Conservation (phyloP, 192 early-diverging fungal species). For the Borealophlyctis nickersoniae region DNA sequence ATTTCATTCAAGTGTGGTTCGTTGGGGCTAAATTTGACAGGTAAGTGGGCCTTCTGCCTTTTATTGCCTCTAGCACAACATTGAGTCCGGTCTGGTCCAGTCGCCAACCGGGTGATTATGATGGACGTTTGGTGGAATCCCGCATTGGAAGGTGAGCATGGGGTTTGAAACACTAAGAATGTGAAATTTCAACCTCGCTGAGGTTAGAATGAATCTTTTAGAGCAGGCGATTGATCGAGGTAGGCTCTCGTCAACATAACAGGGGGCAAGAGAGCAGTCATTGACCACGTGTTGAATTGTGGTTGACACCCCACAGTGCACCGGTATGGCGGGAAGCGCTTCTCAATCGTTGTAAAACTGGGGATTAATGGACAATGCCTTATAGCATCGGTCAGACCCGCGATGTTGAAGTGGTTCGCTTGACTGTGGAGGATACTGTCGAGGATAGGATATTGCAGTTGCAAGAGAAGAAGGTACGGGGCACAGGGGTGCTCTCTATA, state of each 20-base stretch:
- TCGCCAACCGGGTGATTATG: conserved; percentile 69
- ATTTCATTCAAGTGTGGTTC: conserved; percentile 67
- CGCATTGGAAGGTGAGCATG: conserved; percentile 54
- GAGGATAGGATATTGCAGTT: conserved; percentile 69
- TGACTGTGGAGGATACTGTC: conserved; percentile 60
- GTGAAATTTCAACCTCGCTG: conserved; percentile 16
- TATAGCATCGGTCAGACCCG: conserved; percentile 63
- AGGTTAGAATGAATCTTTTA: too few relatives aligned
- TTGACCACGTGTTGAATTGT: too few relatives aligned
- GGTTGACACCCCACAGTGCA: conserved; percentile 6
- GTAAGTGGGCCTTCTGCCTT: neutral
- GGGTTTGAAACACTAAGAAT: neutral
- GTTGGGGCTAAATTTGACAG: conserved; percentile 66
- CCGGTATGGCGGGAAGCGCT: neutral
- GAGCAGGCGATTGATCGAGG: conserved; percentile 70
- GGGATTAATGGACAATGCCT: neutral
- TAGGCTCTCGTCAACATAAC: too few relatives aligned
- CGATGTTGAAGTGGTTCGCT: conserved; percentile 57
- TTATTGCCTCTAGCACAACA: neutral
- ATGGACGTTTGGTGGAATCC: conserved; percentile 85
- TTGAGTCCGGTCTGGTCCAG: conserved; percentile 1
- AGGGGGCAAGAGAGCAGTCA: too few relatives aligned
- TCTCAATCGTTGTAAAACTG: neutral
- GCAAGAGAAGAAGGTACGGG: conserved; percentile 54
- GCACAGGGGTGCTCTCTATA: neutral